These are phyloP conservation scores for Xylariaceae sp. DNA, from an alignment of 2,329 filamentous ascomycete species.

Conservation along the genomic window DNA sequence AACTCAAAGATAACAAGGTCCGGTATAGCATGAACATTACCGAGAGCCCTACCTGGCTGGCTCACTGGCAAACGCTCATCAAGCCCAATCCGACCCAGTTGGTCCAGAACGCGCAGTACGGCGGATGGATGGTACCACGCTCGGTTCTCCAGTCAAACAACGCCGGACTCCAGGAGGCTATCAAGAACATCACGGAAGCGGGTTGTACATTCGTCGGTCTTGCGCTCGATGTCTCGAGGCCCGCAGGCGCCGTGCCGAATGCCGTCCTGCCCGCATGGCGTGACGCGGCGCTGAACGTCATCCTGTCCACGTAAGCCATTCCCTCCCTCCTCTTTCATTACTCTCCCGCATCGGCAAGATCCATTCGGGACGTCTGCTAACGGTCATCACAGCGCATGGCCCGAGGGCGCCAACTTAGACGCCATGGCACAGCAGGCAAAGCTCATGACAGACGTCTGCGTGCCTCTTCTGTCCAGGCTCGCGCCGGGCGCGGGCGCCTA, in stretches of 20 bases:
- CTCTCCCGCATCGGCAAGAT: too few relatives aligned
- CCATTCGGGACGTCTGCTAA: too few relatives aligned
- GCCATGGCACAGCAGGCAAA: too few relatives aligned
- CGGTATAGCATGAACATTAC: neutral
- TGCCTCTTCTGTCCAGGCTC: too few relatives aligned
- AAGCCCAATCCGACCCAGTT: neutral
- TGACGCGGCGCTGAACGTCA: neutral
- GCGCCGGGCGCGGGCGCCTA: conserved; percentile 41
- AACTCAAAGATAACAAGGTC: neutral
- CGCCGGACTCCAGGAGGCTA: conserved; percentile 26
- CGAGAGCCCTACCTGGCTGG: conserved; percentile 12
- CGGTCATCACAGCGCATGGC: conserved; percentile 3
- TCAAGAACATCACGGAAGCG: conserved; percentile 25
- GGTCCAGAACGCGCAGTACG: conserved; percentile 5
- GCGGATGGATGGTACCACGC: conserved; percentile 17
- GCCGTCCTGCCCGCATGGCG: neutral
- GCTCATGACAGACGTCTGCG: too few relatives aligned
- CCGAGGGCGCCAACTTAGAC: conserved; percentile 15
- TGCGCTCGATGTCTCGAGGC: neutral
- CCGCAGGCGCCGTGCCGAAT: neutral
- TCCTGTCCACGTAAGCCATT: neutral
- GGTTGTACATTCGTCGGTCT: conserved; percentile 12
- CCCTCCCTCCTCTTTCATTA: too few relatives aligned
- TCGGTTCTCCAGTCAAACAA: neutral
- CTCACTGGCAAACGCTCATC: conserved; percentile 16